Evolutionary conservation across 805 yeast species (phyloP).

Genomic region (Yueomyces sinensis): DNA sequence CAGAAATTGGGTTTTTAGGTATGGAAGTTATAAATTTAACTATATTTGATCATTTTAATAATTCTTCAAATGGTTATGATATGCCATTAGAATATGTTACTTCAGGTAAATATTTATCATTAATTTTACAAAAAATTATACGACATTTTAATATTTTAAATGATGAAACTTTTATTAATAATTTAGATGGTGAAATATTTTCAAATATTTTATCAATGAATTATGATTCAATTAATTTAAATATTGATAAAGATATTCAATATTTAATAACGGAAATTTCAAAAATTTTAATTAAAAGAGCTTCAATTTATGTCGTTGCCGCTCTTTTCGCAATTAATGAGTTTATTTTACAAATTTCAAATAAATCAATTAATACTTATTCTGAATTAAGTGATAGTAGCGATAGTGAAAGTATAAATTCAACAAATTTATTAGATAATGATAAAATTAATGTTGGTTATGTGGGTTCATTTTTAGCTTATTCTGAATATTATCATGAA

Average conservation of each 20-base stretch:
- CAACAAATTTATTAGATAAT: too few relatives aligned
- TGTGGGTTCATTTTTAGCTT: slow-evolving; percentile 18
- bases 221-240: background rate
- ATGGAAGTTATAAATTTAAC: slow-evolving; percentile 7
- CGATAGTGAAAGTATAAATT: background rate
- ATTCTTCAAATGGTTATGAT: slow-evolving; percentile 1
- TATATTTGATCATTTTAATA: slow-evolving; percentile 8
- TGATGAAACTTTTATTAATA: background rate
- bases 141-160: slow-evolving; percentile 5
- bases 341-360: background rate
- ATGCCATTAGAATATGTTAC: slow-evolving; percentile 21
- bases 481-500: slow-evolving; percentile 9
- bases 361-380: slow-evolving; percentile 1
- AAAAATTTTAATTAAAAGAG: slow-evolving; percentile 12
- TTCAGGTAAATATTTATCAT: slow-evolving; percentile 17
- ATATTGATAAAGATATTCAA: background rate
- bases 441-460: slow-evolving; percentile 10
- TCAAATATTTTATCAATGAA: slow-evolving; percentile 5
- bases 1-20: slow-evolving; percentile 21
- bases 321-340: slow-evolving; percentile 8
- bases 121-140: slow-evolving; percentile 9
- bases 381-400: background rate
- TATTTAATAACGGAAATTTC: slow-evolving; percentile 5
- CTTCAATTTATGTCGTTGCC: slow-evolving; percentile 12
- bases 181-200: slow-evolving; percentile 13